phyloP scores from a whole-genome alignment of 768 basidiomycete species.

The Suillus americanus region DNA sequence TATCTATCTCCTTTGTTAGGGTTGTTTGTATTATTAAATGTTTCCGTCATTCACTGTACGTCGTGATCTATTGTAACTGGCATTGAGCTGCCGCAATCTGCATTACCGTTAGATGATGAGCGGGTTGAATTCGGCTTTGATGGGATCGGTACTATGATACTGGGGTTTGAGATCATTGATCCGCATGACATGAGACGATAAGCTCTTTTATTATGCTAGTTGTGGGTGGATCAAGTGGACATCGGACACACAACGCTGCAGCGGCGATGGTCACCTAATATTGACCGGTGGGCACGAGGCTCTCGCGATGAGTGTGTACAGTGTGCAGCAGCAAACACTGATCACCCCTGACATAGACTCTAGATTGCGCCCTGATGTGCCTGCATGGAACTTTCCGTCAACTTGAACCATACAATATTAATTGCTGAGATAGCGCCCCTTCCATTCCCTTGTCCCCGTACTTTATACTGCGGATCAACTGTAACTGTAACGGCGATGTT shows the following conservation, averaged over 20 bases:
- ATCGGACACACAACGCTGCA: neutral
- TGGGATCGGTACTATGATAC: neutral
- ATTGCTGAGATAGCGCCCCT: neutral
- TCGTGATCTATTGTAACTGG: slow-evolving; percentile 3
- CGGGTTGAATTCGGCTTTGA: neutral
- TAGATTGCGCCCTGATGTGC: neutral
- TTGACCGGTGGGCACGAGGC: neutral
- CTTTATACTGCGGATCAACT: neutral
- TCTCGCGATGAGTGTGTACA: neutral
- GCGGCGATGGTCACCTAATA: neutral
- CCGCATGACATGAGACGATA: neutral
- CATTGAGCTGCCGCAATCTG: neutral
- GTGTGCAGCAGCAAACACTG: neutral
- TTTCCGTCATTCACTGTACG: slow-evolving; percentile 15
- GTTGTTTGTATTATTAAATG: slow-evolving; percentile 24
- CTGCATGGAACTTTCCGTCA: neutral
- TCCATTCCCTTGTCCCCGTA: neutral
- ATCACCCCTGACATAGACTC: neutral
- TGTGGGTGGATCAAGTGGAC: neutral
- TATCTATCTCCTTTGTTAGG: slow-evolving; percentile 3
- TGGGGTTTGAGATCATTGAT: neutral
- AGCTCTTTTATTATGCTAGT: neutral
- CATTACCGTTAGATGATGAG: neutral
- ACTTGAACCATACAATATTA: no score
- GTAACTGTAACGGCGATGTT: neutral